Conservation (phyloP, 2,329 filamentous ascomycete species). For the Claviceps sp. region DNA sequence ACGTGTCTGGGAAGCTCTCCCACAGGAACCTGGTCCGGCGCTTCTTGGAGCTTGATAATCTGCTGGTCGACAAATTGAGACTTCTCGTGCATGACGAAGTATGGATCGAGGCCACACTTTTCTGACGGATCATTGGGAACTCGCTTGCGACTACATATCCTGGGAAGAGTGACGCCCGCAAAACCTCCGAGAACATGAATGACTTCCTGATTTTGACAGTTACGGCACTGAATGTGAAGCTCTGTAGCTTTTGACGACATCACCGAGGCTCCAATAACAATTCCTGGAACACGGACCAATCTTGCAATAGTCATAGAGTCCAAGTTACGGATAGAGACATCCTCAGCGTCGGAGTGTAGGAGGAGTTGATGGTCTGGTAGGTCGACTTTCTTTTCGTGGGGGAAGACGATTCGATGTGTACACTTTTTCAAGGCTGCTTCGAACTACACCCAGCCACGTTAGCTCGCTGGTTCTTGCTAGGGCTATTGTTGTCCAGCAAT, state of each 20-base stretch:
- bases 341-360: conserved; percentile 79
- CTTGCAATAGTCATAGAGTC: conserved; percentile 86
- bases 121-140: conserved; percentile 53
- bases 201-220: conserved; percentile 59
- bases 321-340: conserved; percentile 86
- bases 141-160: conserved; percentile 55
- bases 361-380: conserved; percentile 90
- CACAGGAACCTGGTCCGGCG: conserved; percentile 91
- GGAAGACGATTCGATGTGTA: conserved; percentile 86
- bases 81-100: conserved; percentile 89
- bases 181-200: conserved; percentile 75
- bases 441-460: conserved; percentile 44
- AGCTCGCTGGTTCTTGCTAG: neutral
- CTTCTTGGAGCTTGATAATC: conserved; percentile 94
- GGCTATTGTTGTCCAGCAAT: neutral
- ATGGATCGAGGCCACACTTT: conserved; percentile 84
- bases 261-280: conserved; percentile 93
- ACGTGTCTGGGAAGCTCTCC: conserved; percentile 93
- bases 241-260: conserved; percentile 90
- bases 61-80: conserved; percentile 95
- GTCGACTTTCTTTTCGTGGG: conserved; percentile 49
- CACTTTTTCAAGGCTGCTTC: conserved; percentile 82
- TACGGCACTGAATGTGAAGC: conserved; percentile 77
- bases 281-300: conserved; percentile 92
- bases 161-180: conserved; percentile 69